A percentile compares a stretch with the other conserved stretches of the same genome.
These are phyloP conservation scores for Huntiella savannae DNA, from an alignment of 2,329 filamentous ascomycete genomes.

Conservation along the genomic window DNA sequence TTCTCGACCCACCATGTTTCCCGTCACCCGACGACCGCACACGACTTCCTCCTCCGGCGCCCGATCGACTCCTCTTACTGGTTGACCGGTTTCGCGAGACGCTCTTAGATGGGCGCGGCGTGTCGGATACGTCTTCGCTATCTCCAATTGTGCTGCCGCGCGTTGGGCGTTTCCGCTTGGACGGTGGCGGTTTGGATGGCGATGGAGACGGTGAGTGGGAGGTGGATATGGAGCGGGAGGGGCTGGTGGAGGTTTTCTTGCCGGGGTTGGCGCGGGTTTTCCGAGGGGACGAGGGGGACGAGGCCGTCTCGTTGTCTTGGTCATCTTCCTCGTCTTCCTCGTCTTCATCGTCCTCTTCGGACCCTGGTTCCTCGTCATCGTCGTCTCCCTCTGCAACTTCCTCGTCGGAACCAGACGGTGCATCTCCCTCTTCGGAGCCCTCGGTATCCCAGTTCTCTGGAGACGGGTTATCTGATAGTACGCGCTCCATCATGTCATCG, in stretches of 20 bases:
- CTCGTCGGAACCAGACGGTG: too few species aligned
- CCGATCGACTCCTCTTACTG: constrained; percentile 12
- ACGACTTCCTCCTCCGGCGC: neutral
- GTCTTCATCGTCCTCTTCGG: neutral
- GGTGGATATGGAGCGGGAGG: neutral
- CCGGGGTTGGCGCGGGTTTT: too few species aligned
- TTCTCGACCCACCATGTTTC: constrained; percentile 21
- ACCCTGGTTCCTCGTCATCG: neutral
- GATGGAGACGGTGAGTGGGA: neutral
- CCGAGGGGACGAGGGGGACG: constrained; percentile 14
- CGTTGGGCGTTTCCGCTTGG: neutral
- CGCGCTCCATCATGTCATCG: constrained; percentile 22
- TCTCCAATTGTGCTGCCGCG: constrained; percentile 31
- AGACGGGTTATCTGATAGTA: constrained; percentile 13
- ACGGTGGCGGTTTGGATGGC: neutral
- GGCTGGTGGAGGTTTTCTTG: neutral
- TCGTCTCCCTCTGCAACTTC: neutral
- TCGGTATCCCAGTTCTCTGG: constrained; percentile 3
- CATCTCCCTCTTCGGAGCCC: neutral
- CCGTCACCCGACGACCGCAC: constrained; percentile 18
- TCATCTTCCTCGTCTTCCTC: neutral
- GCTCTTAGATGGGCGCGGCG: constrained; percentile 18
- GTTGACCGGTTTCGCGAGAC: constrained; percentile 16
- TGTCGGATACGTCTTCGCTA: constrained; percentile 28
- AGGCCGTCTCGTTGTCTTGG: neutral